Base-by-base conservation (phyloP, 2,329 filamentous ascomycete species). In the Neonectria sp. region DNA sequence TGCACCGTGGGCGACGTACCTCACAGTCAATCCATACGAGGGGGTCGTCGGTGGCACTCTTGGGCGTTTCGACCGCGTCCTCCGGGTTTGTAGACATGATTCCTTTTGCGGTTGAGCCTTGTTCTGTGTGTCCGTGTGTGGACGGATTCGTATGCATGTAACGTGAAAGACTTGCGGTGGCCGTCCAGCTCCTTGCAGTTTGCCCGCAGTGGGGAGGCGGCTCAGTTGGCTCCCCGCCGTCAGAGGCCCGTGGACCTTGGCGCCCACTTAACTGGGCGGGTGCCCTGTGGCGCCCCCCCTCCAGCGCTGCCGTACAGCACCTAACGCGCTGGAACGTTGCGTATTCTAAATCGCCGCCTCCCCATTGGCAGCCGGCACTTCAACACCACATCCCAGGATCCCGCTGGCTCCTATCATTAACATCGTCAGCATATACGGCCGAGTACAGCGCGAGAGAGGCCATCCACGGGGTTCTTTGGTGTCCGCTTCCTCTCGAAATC, bases 21-120 rank as follows among this genome's bases (percentile, higher is more conserved):
- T 89, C 86, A 71, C 86, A 88, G 82, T 97, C 94, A 71, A 97
- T 95, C 94, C 94, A 97, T 69, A 97, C 93, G 43, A 97, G 82
- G 9, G 92, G 92, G 71, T 91, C 90, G 63, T 82, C 79, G 49
- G 71, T 78, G 21, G 73, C 74, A 45, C 73, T 76, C 71, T 75
- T 75, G 4, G 72, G 69, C 68, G 71, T 70, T 11, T 53, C 68
- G 49, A 56, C 61, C 62, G 68, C 68, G 3, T 31, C 33, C 58
- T 69, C 69, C 65, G 58, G 37, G 51, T 43, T 58, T 21, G 64
- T 55, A 45, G 74, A 66, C 71, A 70, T 74, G 31, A 49, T 56
- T 69, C 40, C 45, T 51, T 52, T 15, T n/a, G 29, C 25, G 31
- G 45, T 61, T 43, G 31, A n/a, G 29, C 31, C n/a, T 52, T 31